A percentile compares a stretch with the other conserved stretches of the same genome.
Conservation (phyloP, 2,329 filamentous ascomycete species). For the Diaporthe ilicicola region DNA sequence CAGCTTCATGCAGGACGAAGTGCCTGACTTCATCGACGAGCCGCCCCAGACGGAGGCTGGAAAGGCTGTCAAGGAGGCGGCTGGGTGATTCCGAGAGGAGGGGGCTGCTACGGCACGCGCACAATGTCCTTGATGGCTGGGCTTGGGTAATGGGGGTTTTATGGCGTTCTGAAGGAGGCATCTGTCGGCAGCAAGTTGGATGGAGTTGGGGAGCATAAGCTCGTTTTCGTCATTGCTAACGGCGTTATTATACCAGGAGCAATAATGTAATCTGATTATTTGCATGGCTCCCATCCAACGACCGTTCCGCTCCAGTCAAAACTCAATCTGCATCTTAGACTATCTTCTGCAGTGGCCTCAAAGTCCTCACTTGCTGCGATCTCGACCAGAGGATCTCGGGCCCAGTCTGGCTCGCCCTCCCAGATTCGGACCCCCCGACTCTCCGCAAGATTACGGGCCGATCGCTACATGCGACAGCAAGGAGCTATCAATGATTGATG, state of each 20-base stretch:
- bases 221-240: conserved; percentile 3
- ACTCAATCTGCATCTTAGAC: not conserved
- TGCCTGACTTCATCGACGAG: conserved; percentile 93
- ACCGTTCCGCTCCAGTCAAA: not conserved
- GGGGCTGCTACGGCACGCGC: not conserved
- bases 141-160: not conserved
- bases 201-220: conserved; percentile 10
- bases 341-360: not conserved
- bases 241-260: conserved; percentile 5
- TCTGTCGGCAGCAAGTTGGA: conserved; percentile 18
- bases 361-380: too few species aligned
- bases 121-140: not conserved
- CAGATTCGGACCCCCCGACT: too few species aligned
- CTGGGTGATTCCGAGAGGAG: conserved; percentile 50
- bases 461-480: too few species aligned
- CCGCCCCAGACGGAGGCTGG: conserved; percentile 71
- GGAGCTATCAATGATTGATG: too few species aligned
- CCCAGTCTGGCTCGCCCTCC: not conserved
- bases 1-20: conserved; percentile 89
- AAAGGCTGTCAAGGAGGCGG: conserved; percentile 82
- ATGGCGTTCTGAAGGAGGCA: conserved; percentile 31
- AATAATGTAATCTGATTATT: conserved; percentile 6
- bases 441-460: too few species aligned
- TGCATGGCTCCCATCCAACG: not conserved
- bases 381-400: not conserved